Conservation (phyloP, 2,329 filamentous ascomycete species). For the Helminthosporium solani region DNA sequence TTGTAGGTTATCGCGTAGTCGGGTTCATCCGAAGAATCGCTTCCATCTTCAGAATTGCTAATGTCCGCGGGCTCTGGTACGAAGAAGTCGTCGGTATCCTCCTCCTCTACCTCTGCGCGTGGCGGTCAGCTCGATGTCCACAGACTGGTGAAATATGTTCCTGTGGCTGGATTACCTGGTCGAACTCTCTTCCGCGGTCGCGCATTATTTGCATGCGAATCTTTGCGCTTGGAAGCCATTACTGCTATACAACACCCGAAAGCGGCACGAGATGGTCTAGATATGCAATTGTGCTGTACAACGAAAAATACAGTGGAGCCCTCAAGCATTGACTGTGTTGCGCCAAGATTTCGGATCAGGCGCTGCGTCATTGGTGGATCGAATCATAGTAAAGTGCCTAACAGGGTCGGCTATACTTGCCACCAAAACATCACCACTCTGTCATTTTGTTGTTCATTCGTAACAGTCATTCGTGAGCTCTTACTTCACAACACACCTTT, state of each 20-base stretch:
- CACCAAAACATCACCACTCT: background rate
- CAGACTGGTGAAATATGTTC: no score
- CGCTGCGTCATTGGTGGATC: constrained; percentile 3
- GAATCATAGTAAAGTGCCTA: background rate
- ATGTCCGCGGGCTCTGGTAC: background rate
- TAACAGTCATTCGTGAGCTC: constrained; percentile 1
- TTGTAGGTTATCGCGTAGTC: constrained; percentile 31
- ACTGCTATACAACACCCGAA: background rate
- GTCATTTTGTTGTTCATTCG: background rate
- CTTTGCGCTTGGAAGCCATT: constrained; percentile 36
- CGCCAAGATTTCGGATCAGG: constrained; percentile 11
- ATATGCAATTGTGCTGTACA: background rate
- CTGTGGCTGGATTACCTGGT: no score
- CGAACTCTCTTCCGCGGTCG: constrained; percentile 27
- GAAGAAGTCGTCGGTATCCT: background rate
- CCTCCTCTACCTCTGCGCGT: background rate
- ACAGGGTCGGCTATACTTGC: background rate
- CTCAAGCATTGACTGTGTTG: no score
- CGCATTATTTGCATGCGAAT: constrained; percentile 4
- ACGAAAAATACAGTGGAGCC: constrained; percentile 1
- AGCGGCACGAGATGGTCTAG: no score
- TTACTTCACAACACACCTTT: background rate
- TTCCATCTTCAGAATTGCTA: background rate
- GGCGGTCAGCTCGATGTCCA: background rate
- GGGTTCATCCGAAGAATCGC: constrained; percentile 23